These are phyloP conservation scores for Solanum hybrid DNA, from an alignment of 305 asterid species.

Conservation along the genomic window DNA sequence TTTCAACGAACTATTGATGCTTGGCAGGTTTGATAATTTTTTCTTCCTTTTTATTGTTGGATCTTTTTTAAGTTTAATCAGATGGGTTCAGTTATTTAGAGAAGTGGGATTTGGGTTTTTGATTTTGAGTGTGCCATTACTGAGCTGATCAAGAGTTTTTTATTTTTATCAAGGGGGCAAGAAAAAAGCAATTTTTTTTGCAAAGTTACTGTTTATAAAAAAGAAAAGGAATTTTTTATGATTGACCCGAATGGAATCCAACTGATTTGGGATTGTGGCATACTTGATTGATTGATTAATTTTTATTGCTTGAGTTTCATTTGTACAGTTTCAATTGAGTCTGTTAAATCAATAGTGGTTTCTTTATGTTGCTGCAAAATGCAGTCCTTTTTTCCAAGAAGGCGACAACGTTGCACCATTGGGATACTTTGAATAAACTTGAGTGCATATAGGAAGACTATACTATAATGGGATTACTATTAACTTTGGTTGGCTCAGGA, in stretches of 20 bases:
- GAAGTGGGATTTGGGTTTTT: background rate
- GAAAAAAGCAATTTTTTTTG: background rate
- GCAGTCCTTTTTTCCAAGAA: background rate
- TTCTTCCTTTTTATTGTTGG: background rate
- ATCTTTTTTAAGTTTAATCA: background rate
- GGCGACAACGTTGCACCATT: background rate
- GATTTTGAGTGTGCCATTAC: background rate
- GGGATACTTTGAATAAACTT: background rate
- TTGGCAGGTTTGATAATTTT: conserved; percentile 69
- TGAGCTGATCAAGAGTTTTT: background rate
- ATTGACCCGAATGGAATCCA: background rate
- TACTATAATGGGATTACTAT: background rate
- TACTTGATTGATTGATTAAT: background rate
- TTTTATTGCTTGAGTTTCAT: background rate
- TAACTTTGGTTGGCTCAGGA: background rate
- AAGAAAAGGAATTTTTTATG: background rate
- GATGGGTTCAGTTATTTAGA: background rate
- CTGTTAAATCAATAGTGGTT: background rate
- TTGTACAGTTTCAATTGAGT: background rate
- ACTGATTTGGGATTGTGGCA: background rate
- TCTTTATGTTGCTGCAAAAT: background rate
- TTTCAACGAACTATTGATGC: conserved; percentile 96
- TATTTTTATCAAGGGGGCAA: background rate
- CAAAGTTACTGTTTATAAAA: background rate
- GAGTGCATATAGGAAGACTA: background rate